These are phyloP conservation scores for Metschnikowia noctiluminum DNA, from an alignment of 805 yeast genomes.

Conservation along the genomic window DNA sequence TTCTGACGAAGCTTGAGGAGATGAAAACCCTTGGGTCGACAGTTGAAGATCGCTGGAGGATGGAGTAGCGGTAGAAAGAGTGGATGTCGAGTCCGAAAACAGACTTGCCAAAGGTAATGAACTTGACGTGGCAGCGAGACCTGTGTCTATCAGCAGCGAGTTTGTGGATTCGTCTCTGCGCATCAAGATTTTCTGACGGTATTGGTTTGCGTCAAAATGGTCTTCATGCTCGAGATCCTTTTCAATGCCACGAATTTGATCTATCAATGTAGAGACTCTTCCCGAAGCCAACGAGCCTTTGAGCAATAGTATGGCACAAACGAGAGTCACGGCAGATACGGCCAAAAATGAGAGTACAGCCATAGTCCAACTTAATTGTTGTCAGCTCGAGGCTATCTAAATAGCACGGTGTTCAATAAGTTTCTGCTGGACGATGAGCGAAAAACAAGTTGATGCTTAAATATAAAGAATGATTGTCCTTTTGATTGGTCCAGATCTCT, in stretches of 20 bases:
- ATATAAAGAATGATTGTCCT: no score
- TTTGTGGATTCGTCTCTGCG: not conserved
- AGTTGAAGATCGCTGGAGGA: no score
- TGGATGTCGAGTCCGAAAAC: not conserved
- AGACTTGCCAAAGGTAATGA: not conserved
- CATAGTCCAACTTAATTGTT: not conserved
- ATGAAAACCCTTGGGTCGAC: no score
- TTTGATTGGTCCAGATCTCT: no score
- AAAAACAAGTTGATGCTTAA: no score
- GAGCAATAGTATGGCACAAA: constrained; percentile 1
- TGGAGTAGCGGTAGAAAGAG: not conserved
- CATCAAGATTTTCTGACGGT: not conserved
- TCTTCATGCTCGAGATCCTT: not conserved
- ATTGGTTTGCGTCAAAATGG: not conserved
- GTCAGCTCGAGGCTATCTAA: not conserved
- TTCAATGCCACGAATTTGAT: not conserved
- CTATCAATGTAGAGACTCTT: not conserved
- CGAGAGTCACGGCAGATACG: not conserved
- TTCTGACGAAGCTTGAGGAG: no score
- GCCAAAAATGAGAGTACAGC: constrained; percentile 2
- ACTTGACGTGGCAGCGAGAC: not conserved
- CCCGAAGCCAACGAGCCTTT: not conserved
- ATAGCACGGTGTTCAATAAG: no score
- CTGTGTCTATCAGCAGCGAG: constrained; percentile 1
- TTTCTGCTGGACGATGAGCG: no score